Conservation (phyloP, 768 basidiomycete genomes). For the Psilocybe subaeruginosa region DNA sequence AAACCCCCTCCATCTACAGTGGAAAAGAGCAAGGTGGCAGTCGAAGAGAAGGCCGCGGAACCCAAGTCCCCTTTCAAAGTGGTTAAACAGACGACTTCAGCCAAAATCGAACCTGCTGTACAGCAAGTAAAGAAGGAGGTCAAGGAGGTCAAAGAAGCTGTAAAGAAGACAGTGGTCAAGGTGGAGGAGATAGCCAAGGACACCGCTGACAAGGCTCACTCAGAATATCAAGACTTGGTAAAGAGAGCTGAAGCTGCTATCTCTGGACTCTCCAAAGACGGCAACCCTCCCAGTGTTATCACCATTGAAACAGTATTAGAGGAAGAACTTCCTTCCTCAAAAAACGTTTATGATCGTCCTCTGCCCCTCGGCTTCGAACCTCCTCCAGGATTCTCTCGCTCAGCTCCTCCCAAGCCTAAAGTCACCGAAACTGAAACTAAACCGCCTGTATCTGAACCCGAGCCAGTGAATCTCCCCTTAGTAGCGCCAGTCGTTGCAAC, state of each 20-base stretch:
- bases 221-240: constrained; percentile 70
- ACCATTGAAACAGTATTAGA: constrained; percentile 25
- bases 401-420: constrained; percentile 47
- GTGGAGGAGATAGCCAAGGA: constrained; percentile 41
- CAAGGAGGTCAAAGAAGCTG: constrained; percentile 44
- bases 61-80: constrained; percentile 43
- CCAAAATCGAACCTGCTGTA: constrained; percentile 44
- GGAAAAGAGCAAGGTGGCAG: constrained; percentile 33
- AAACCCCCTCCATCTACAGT: constrained; percentile 33
- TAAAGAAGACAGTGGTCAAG: constrained; percentile 44
- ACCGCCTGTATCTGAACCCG: constrained; percentile 18
- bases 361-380: constrained; percentile 95
- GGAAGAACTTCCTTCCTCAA: constrained; percentile 20
- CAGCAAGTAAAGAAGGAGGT: constrained; percentile 34
- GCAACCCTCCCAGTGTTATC: constrained; percentile 26
- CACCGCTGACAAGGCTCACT: constrained; percentile 53
- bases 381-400: constrained; percentile 83
- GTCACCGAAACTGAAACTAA: constrained; percentile 6
- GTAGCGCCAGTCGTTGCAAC: constrained; percentile 81
- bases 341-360: constrained; percentile 63
- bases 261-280: constrained; percentile 41
- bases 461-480: constrained; percentile 61
- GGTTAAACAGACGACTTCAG: constrained; percentile 43
- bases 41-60: constrained; percentile 39
- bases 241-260: constrained; percentile 75